phyloP scores from a whole-genome alignment of 306 rosid species.

The Trifolium subterraneum region DNA sequence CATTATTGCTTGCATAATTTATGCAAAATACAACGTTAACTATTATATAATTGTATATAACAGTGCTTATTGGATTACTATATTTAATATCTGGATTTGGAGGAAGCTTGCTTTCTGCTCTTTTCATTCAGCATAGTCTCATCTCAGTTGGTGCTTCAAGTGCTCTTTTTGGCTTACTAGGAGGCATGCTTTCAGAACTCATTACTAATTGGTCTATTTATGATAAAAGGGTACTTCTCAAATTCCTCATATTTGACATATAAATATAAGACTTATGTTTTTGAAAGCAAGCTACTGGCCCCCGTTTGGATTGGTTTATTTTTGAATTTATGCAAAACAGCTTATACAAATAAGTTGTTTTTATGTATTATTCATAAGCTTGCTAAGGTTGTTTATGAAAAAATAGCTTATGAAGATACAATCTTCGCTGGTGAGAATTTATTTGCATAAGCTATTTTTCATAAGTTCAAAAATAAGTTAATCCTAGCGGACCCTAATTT shows the following conservation, averaged over 20 bases:
- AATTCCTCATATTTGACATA: constrained; percentile 13
- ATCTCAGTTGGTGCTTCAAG: constrained; percentile 99
- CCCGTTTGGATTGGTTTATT: too few relatives aligned
- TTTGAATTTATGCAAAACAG: too few relatives aligned
- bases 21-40: constrained; percentile 20
- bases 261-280: not conserved
- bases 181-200: constrained; percentile 97
- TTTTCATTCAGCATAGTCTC: constrained; percentile 72
- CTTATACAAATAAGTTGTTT: too few relatives aligned
- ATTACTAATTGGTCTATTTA: constrained; percentile 94
- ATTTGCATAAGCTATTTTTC: too few relatives aligned
- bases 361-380: too few relatives aligned
- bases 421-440: too few relatives aligned
- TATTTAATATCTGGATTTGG: constrained; percentile 89
- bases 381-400: too few relatives aligned
- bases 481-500: too few relatives aligned
- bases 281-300: too few relatives aligned
- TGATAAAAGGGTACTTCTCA: constrained; percentile 69
- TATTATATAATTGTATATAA: constrained; percentile 24
- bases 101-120: constrained; percentile 88
- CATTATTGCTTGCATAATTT: constrained; percentile 2
- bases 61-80: constrained; percentile 82
- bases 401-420: too few relatives aligned
- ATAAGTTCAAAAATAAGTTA: too few relatives aligned
- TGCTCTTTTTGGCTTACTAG: constrained; percentile 93